phyloP scores from a whole-genome alignment of 495 filamentous ascomycete species.

The Penicillium paradoxum region DNA sequence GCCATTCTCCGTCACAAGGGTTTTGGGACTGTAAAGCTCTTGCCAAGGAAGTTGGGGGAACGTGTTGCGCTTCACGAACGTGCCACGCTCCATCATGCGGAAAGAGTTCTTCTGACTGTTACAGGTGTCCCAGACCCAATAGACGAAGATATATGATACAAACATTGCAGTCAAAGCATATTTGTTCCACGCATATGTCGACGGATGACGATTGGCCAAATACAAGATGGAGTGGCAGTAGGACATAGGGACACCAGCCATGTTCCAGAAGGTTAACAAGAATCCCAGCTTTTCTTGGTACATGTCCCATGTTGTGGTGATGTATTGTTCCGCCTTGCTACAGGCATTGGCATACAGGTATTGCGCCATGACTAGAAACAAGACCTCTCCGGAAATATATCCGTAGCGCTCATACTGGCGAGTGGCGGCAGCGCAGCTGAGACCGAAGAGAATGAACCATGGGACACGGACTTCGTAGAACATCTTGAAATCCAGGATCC shows the following conservation, averaged over 20 bases:
- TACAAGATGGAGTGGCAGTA: constrained; percentile 96
- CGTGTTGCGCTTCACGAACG: constrained; percentile 60
- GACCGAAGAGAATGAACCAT: constrained; percentile 86
- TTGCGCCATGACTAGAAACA: constrained; percentile 83
- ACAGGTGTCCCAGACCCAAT: constrained; percentile 86
- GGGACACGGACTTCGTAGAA: constrained; percentile 95
- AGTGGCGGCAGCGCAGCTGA: constrained; percentile 69
- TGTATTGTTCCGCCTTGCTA: constrained; percentile 90
- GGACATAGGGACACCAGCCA: constrained; percentile 87
- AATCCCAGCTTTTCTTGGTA: constrained; percentile 99
- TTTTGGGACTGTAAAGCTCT: constrained; percentile 66
- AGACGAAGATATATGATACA: constrained; percentile 70
- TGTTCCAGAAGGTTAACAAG: constrained; percentile 99
- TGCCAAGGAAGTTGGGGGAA: constrained; percentile 91
- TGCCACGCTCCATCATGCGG: constrained; percentile 72
- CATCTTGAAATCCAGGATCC: constrained; percentile 95
- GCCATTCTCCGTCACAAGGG: constrained; percentile 67
- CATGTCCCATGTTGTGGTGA: constrained; percentile 82
- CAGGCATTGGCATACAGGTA: constrained; percentile 93
- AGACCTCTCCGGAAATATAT: constrained; percentile 79
- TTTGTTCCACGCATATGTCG: constrained; percentile 69
- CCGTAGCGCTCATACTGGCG: constrained; percentile 84
- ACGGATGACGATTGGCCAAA: constrained; percentile 78
- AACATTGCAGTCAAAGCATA: constrained; percentile 56
- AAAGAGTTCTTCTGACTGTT: constrained; percentile 96